Evolutionary conservation across 2,329 filamentous ascomycete genomes (phyloP).

Genomic region (Stromatinia cepivora): DNA sequence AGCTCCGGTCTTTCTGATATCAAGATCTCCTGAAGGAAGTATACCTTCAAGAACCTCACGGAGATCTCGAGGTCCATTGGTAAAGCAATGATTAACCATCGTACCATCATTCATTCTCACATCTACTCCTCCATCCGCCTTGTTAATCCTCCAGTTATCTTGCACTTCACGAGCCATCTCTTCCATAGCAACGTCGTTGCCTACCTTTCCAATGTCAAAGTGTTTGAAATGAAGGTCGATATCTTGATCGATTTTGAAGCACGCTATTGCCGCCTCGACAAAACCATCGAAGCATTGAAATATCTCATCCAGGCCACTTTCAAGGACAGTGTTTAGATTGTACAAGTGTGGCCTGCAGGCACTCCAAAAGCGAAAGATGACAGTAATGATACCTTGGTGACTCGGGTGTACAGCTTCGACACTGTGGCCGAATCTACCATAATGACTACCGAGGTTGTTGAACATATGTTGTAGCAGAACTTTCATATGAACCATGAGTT

Average conservation of each 20-base stretch:
- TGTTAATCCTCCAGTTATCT: constrained; percentile 13
- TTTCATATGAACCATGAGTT: constrained; percentile 27
- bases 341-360: constrained; percentile 25
- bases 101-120: constrained; percentile 13
- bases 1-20: background rate
- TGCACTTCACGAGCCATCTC: constrained; percentile 18
- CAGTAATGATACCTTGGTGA: constrained; percentile 30
- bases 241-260: constrained; percentile 1
- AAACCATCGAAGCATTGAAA: constrained; percentile 13
- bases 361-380: constrained; percentile 34
- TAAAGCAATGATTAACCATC: constrained; percentile 1
- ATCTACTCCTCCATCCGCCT: constrained; percentile 5
- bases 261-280: constrained; percentile 4
- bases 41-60: constrained; percentile 13
- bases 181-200: constrained; percentile 16
- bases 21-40: background rate
- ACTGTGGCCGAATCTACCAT: constrained; percentile 4
- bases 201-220: constrained; percentile 16
- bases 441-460: constrained; percentile 27
- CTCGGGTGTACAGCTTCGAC: constrained; percentile 24
- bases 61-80: constrained; percentile 12
- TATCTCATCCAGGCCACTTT: constrained; percentile 2
- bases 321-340: background rate
- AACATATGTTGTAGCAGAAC: constrained; percentile 33
- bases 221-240: constrained; percentile 2